Base-by-base conservation (phyloP, 345 rosid genomes). In the Erysimum cheiranthoides region DNA sequence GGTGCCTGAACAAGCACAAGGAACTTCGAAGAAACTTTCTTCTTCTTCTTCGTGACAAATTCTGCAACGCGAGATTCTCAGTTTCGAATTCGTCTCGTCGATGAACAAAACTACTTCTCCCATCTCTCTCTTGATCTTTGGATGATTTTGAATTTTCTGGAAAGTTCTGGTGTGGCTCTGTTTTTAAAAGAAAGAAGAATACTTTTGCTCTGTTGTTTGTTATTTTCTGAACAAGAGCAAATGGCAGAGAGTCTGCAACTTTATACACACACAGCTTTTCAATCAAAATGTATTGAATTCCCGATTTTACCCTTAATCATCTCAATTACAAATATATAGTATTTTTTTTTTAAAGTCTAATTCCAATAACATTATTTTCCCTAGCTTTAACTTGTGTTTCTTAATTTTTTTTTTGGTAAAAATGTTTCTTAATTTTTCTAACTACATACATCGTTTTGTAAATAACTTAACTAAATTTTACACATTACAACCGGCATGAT, bases 1-100 rank as follows among this genome's bases (percentile, higher is more conserved):
- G 8, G 99, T 88, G 45, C 99, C 99, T 0, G 97, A 95, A 68
- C 99, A 95, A 80, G 93, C 86, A 74, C 98, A 95, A 10, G 98
- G 98, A 77, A 88, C 89, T 83, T 95, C 99, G 42, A 95, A 74
- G 76, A 89, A 89, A 78, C 90, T 93, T 31, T 85, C 84, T 66
- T 88, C 93, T 53, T 90, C 96, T 78, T 78, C 81, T 74, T 95
- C 99, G 27, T 89, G 98, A 74, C 98, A 95, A 43, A 95, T 95
- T 81, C 99, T 86, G 79, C 99, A 66, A 73, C 82, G 82, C 4
- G 80, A 76, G 27, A 75, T 78, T 34, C 79, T 82, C 68, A 76
- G 85, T 67, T 88, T 89, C 31, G 59, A 51, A 34, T 52, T 30
- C 12, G 21, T 52, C 38, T 78, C 78, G 3, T 89, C 91, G 2